These are phyloP conservation scores for Scedosporium minutisporum DNA, from an alignment of 2,329 filamentous ascomycete genomes.

Conservation along the genomic window DNA sequence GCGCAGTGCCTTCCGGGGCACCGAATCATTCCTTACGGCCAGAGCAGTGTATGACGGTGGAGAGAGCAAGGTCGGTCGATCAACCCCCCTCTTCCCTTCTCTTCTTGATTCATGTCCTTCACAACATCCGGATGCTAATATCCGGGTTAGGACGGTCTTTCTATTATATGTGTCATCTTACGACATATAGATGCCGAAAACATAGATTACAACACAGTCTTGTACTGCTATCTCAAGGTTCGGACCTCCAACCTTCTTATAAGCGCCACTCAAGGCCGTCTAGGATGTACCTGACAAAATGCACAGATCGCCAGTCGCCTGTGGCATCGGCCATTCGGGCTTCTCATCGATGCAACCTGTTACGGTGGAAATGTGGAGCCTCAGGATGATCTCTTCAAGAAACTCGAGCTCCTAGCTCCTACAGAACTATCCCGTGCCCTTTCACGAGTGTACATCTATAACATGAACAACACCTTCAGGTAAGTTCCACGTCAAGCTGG, in stretches of 20 bases:
- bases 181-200: conserved; percentile 57
- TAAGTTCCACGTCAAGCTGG: conserved; percentile 17
- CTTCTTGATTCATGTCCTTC: neutral
- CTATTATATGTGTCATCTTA: conserved; percentile 60
- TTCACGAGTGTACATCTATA: conserved; percentile 57
- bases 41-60: conserved; percentile 62
- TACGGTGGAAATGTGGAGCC: conserved; percentile 59
- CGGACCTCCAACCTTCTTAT: conserved; percentile 8
- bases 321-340: conserved; percentile 59
- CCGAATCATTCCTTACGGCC: conserved; percentile 54
- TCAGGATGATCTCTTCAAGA: conserved; percentile 55
- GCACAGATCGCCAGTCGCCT: conserved; percentile 55
- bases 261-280: conserved; percentile 10
- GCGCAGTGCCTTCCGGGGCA: conserved; percentile 55
- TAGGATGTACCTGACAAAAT: neutral
- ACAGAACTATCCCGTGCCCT: conserved; percentile 50
- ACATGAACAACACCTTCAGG: conserved; percentile 64
- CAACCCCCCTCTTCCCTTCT: neutral
- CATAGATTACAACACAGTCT: conserved; percentile 54
- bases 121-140: conserved; percentile 9
- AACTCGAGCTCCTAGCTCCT: conserved; percentile 52
- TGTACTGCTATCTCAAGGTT: conserved; percentile 61
- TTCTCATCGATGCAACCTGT: conserved; percentile 61
- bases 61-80: conserved; percentile 47
- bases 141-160: conserved; percentile 47